Conservation (phyloP, 2,329 filamentous ascomycete genomes). For the Penicillium sp. region DNA sequence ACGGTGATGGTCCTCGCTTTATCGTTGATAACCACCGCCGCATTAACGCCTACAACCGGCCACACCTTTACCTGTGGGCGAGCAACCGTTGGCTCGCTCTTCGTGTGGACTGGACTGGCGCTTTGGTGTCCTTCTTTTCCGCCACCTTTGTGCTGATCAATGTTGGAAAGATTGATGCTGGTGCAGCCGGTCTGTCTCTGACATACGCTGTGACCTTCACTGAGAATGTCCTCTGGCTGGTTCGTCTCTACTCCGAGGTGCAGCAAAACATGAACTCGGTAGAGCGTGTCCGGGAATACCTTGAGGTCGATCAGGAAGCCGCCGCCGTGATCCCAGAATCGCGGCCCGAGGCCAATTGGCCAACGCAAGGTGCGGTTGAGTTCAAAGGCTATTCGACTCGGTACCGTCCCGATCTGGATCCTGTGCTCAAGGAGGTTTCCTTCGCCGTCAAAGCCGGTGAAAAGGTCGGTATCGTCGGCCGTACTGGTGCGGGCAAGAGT, state of each 20-base stretch:
- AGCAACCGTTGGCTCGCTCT: conserved; percentile 95
- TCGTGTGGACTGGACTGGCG: conserved; percentile 82
- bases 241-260: conserved; percentile 86
- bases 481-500: conserved; percentile 94
- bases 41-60: conserved; percentile 85
- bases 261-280: conserved; percentile 99
- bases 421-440: conserved; percentile 73
- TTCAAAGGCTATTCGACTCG: conserved; percentile 85
- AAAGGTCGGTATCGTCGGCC: conserved; percentile 92
- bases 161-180: conserved; percentile 77
- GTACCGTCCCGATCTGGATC: conserved; percentile 80
- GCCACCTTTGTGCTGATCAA: conserved; percentile 84
- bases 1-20: conserved; percentile 88
- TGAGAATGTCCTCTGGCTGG: conserved; percentile 94
- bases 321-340: conserved; percentile 68
- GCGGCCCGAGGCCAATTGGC: conserved; percentile 75
- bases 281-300: conserved; percentile 93
- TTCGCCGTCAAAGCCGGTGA: conserved; percentile 82
- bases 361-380: conserved; percentile 74
- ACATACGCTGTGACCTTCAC: conserved; percentile 96
- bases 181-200: conserved; percentile 85
- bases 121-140: conserved; percentile 87
- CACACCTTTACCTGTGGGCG: conserved; percentile 94
- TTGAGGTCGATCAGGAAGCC: conserved; percentile 93
- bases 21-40: conserved; percentile 81